A percentile compares a stretch with the other conserved stretches of the same genome.
phyloP scores from a whole-genome alignment of 352 stramenopile species.

The Phytophthora pluvialis region DNA sequence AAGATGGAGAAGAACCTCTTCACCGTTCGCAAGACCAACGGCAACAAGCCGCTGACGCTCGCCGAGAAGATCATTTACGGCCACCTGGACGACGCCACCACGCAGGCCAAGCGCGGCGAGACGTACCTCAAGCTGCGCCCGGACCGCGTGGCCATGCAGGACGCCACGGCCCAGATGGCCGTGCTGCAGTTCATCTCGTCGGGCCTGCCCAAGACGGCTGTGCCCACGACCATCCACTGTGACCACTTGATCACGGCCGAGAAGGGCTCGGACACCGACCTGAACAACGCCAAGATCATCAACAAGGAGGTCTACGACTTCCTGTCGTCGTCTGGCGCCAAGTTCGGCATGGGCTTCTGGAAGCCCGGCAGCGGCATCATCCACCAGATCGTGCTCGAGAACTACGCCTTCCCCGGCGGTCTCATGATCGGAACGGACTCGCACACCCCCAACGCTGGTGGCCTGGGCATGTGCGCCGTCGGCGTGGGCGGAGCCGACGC shows the following conservation, averaged over 20 bases:
- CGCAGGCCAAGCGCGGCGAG: constrained; percentile 85
- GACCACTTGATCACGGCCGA: constrained; percentile 95
- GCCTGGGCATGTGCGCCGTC: constrained; percentile 93
- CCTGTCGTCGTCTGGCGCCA: constrained; percentile 89
- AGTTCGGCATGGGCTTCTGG: constrained; percentile 96
- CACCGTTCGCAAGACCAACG: constrained; percentile 89
- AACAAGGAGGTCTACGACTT: constrained; percentile 96
- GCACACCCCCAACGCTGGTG: constrained; percentile 94
- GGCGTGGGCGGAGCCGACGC: constrained; percentile 93
- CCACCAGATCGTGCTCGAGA: constrained; percentile 95
- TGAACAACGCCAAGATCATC: constrained; percentile 89
- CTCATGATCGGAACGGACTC: constrained; percentile 96
- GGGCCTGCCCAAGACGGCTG: constrained; percentile 91
- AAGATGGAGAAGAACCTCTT: constrained; percentile 93
- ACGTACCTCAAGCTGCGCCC: constrained; percentile 94
- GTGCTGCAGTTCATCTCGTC: constrained; percentile 96
- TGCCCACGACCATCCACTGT: constrained; percentile 95
- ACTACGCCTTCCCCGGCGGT: constrained; percentile 95
- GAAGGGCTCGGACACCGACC: constrained; percentile 89
- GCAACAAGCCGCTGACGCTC: constrained; percentile 91
- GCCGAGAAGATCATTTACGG: constrained; percentile 96
- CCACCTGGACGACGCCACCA: constrained; percentile 91
- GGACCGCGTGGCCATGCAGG: constrained; percentile 95
- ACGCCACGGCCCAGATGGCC: constrained; percentile 94
- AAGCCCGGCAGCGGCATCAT: constrained; percentile 94